phyloP scores from a whole-genome alignment of 441 rosid genomes.

The Bocquillonia castaneifolia region DNA sequence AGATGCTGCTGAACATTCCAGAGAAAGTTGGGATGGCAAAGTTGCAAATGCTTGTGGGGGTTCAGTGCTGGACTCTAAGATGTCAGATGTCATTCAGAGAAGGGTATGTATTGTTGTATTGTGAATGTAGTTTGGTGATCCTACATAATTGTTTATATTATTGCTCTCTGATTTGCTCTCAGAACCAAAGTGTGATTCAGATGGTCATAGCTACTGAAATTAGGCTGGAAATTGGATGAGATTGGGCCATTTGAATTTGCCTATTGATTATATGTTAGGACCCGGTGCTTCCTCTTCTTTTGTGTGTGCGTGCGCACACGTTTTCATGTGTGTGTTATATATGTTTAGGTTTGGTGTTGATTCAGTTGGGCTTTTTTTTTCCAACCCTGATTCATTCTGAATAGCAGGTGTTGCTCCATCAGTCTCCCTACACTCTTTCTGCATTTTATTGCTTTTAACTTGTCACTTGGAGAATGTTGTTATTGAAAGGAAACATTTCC shows the following conservation, averaged over 20 bases:
- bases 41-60: slow-evolving; percentile 45
- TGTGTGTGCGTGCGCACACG: background rate
- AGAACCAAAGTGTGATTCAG: background rate
- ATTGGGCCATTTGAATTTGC: background rate
- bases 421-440: too few relatives aligned
- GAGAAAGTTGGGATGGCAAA: slow-evolving; percentile 69
- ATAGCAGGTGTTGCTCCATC: background rate
- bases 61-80: slow-evolving; percentile 50
- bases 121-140: background rate
- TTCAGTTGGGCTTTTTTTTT: background rate
- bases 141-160: background rate
- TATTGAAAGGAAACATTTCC: background rate
- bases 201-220: slow-evolving; percentile 1
- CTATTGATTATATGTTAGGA: background rate
- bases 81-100: slow-evolving; percentile 81
- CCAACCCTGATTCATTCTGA: background rate
- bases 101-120: slow-evolving; percentile 50
- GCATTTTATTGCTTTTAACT: background rate
- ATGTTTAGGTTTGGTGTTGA: background rate
- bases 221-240: background rate
- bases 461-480: background rate
- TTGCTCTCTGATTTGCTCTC: background rate
- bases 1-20: slow-evolving; percentile 51
- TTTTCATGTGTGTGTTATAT: background rate
- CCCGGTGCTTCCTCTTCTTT: background rate